Base-by-base conservation (phyloP, 306 rosid species). In the Vicia faba region DNA sequence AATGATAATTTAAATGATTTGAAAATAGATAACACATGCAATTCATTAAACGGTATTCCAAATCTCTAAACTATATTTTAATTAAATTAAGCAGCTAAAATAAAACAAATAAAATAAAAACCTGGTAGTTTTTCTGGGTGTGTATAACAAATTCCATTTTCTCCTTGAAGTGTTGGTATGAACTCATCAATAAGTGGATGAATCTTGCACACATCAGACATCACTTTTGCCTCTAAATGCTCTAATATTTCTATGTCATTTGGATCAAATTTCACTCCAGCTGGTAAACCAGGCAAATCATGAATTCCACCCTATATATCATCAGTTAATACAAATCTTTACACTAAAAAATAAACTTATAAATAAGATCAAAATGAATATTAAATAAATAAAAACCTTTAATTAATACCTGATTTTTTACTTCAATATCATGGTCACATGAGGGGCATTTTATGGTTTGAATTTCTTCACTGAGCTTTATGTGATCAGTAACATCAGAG, bases 91-190 rank as follows among this genome's bases (percentile, higher is more conserved):
- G 26, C 36, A n/a, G n/a, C n/a, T 5, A 8, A 46, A 29, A 1
- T 6, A 33, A 36, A 45, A 3, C 5, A 46, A 54, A 11, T n/a
- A 11, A n/a, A 5, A 61, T 14, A 2, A 29, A 29, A 16, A 33
- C 99, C 97, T 74, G 99, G 99, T n/a, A 93, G 68, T 56, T 84
- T 86, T 78, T 90, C 92, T 35, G 99, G 99, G 75, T 93, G 99
- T 19, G 97, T 93, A 41, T 87, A 93, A 71, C 99, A 93, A 19
- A 93, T 93, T 9, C 99, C 99, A 76, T 93, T 84, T 13, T 88
- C 97, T 5, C 89, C 96, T 51, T 88, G 84, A 72, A 93, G 88
- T 0, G 99, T 88, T 54, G 86, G 96, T 51, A 93, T 93, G 80
- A 90, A 93, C 23, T 90, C 77, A 68, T 90, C 91, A 43, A 88